A percentile compares a stretch with the other conserved stretches of the same genome.
Evolutionary conservation across 768 basidiomycete genomes (phyloP).

Genomic region (Rhizopogon rudus): DNA sequence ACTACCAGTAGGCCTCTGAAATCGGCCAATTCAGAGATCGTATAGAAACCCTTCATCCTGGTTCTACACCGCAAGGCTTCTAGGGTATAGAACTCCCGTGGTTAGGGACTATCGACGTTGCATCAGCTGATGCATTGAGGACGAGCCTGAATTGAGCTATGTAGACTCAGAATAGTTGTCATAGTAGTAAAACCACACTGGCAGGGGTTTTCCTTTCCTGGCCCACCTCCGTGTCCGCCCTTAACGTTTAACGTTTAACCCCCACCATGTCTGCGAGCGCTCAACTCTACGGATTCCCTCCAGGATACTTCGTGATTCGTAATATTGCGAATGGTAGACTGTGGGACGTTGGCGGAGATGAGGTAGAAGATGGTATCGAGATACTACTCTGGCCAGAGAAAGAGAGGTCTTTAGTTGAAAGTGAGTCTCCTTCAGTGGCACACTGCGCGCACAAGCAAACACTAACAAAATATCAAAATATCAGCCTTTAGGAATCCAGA

Average conservation of each 20-base stretch:
- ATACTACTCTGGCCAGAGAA: constrained; percentile 68
- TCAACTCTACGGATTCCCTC: constrained; percentile 29
- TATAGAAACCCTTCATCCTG: too few relatives aligned
- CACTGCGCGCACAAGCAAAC: not conserved
- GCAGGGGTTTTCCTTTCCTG: constrained; percentile 1
- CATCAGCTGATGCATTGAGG: too few relatives aligned
- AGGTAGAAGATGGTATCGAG: constrained; percentile 34
- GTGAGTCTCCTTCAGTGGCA: constrained; percentile 33
- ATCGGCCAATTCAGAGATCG: too few relatives aligned
- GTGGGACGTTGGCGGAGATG: constrained; percentile 30
- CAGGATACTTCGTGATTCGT: constrained; percentile 37
- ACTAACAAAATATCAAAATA: not conserved
- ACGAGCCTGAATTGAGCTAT: too few relatives aligned
- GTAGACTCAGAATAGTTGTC: too few relatives aligned
- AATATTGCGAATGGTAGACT: constrained; percentile 30
- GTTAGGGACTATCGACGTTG: too few relatives aligned
- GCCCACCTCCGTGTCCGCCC: not conserved
- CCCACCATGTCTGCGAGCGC: constrained; percentile 13
- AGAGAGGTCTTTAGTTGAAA: constrained; percentile 74
- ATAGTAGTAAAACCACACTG: too few relatives aligned
- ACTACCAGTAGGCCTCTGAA: too few relatives aligned
- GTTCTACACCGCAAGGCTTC: too few relatives aligned
- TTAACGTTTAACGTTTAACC: not conserved
- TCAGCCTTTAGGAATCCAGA: constrained; percentile 63
- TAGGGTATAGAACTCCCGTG: too few relatives aligned